These are phyloP conservation scores for Aspergillus pseudonomiae DNA, from an alignment of 2,329 filamentous ascomycete species.

Conservation along the genomic window DNA sequence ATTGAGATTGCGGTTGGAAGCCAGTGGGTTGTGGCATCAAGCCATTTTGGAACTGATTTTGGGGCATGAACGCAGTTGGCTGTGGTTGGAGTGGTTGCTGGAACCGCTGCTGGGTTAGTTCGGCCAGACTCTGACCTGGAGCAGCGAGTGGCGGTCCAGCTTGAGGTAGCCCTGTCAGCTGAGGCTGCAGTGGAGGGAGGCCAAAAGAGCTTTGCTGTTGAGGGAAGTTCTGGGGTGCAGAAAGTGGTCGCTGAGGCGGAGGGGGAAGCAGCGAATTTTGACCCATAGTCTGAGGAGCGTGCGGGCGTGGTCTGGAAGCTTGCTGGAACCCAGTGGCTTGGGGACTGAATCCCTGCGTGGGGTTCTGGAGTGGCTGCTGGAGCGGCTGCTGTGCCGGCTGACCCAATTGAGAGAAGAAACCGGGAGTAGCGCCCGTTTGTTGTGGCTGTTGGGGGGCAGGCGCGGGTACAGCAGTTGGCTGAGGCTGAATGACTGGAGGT, in stretches of 20 bases:
- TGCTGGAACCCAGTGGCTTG: slow-evolving; percentile 45
- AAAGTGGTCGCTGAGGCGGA: slow-evolving; percentile 78
- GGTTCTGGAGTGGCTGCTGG: slow-evolving; percentile 23
- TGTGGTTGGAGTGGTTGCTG: slow-evolving; percentile 65
- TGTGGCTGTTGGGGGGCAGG: slow-evolving; percentile 44
- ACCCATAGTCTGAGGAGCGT: slow-evolving; percentile 66
- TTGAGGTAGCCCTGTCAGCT: slow-evolving; percentile 75
- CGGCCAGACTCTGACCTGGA: slow-evolving; percentile 74
- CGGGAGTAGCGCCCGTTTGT: slow-evolving; percentile 49
- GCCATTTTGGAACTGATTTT: slow-evolving; percentile 44
- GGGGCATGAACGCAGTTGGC: slow-evolving; percentile 62
- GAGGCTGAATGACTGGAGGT: slow-evolving; percentile 41
- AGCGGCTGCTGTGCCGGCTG: slow-evolving; percentile 28
- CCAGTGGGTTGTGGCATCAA: slow-evolving; percentile 52
- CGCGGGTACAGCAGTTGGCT: slow-evolving; percentile 42
- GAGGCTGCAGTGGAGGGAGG: slow-evolving; percentile 75
- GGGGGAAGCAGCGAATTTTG: slow-evolving; percentile 71
- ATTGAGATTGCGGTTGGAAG: slow-evolving; percentile 49
- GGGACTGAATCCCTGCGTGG: slow-evolving; percentile 30
- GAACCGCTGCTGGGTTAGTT: slow-evolving; percentile 68
- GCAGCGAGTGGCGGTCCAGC: slow-evolving; percentile 63
- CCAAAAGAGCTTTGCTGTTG: slow-evolving; percentile 73
- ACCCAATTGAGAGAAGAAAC: slow-evolving; percentile 55
- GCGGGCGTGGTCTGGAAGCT: slow-evolving; percentile 67
- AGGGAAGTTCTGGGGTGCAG: slow-evolving; percentile 77